These are phyloP conservation scores for Penicillium sp. DNA, from an alignment of 2,329 filamentous ascomycete genomes.

Conservation along the genomic window DNA sequence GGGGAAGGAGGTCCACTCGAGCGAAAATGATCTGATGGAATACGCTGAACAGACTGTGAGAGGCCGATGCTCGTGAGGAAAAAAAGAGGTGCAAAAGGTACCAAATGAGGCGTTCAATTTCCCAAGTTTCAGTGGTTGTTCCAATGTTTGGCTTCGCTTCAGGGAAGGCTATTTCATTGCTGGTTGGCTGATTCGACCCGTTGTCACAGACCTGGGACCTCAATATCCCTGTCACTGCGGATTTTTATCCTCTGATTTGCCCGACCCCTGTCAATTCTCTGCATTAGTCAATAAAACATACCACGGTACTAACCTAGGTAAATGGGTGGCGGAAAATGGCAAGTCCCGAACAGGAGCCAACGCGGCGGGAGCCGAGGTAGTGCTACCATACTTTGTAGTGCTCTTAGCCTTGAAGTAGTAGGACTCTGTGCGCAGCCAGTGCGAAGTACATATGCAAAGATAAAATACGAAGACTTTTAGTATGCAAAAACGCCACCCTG, in stretches of 20 bases:
- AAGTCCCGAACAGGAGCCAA: not conserved
- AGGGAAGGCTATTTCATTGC: not conserved
- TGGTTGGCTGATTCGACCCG: not conserved
- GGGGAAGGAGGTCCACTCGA: slow-evolving; percentile 9
- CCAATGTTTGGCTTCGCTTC: not conserved
- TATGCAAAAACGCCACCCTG: not conserved
- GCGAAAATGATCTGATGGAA: slow-evolving; percentile 12
- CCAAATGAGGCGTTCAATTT: not conserved
- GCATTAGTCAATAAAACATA: not conserved
- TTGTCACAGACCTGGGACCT: not conserved
- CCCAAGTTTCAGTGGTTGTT: not conserved
- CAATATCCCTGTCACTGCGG: not conserved
- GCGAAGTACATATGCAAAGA: not conserved
- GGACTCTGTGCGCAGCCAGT: not conserved
- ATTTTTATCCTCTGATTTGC: not conserved
- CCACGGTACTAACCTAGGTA: not conserved
- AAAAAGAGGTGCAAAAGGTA: not conserved
- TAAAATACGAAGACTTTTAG: not conserved
- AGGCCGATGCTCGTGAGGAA: slow-evolving; percentile 3
- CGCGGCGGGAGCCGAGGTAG: not conserved
- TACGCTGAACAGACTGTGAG: slow-evolving; percentile 1
- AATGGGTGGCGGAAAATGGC: not conserved
- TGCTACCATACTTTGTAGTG: not conserved
- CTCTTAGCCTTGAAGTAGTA: no score
- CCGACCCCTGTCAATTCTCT: not conserved